Evolutionary conservation across 352 stramenopile species (phyloP).

Genomic region (Phytophthora idaei): DNA sequence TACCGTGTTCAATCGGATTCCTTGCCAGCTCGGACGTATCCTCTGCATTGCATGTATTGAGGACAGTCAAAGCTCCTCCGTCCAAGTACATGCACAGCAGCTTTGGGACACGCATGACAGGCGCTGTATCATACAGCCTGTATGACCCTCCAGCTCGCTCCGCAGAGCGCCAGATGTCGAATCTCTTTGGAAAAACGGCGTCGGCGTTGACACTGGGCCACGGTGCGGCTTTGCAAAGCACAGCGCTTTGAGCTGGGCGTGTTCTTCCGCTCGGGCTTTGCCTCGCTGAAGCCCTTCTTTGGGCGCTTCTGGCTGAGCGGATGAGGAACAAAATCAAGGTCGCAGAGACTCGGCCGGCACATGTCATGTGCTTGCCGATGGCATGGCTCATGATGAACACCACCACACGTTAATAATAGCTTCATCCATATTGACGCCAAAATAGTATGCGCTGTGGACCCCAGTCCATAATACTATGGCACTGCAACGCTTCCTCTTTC

Average conservation of each 20-base stretch:
- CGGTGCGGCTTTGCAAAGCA: slow-evolving; percentile 11
- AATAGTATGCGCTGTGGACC: neutral
- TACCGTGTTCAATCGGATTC: no score
- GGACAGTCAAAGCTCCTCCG: no score
- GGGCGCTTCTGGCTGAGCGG: slow-evolving; percentile 19
- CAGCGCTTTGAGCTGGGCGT: slow-evolving; percentile 30
- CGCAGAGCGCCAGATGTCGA: slow-evolving; percentile 25
- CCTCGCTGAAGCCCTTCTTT: slow-evolving; percentile 22
- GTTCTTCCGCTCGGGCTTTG: slow-evolving; percentile 21
- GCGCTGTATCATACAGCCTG: neutral
- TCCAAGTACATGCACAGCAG: neutral
- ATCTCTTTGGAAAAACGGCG: slow-evolving; percentile 28
- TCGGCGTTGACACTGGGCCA: neutral
- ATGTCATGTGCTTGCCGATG: neutral
- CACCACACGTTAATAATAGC: neutral
- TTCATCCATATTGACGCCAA: neutral
- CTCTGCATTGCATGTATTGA: neutral
- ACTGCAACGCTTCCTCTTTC: slow-evolving; percentile 9
- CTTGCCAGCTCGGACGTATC: neutral
- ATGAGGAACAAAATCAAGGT: slow-evolving; percentile 24
- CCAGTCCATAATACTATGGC: slow-evolving; percentile 15
- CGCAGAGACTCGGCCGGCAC: neutral
- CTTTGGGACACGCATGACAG: slow-evolving; percentile 34
- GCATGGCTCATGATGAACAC: neutral
- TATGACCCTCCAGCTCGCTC: neutral